Conservation (phyloP, 495 filamentous ascomycete genomes). For the Aspergillus haitiensis region DNA sequence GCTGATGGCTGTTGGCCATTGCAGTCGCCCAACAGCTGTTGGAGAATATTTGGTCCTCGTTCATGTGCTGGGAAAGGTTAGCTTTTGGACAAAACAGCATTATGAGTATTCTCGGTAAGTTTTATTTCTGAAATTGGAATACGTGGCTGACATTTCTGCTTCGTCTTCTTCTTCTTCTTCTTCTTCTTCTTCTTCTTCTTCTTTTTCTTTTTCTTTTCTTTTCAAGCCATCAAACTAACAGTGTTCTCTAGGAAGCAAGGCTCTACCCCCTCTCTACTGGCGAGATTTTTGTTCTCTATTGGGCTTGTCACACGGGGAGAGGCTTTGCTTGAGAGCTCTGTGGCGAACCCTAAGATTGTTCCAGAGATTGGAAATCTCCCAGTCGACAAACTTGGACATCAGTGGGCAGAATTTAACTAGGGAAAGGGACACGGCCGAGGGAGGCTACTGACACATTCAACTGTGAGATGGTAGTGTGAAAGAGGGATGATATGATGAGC, state of each 20-base stretch:
- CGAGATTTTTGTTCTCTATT: neutral
- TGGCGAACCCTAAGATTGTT: neutral
- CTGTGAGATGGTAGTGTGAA: too few relatives aligned
- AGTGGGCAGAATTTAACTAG: neutral
- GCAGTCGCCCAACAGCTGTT: neutral
- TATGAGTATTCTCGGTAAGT: conserved; percentile 7
- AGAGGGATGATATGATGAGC: too few relatives aligned
- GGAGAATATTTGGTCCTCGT: conserved; percentile 5
- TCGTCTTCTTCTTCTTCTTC: neutral
- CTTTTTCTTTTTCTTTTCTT: neutral
- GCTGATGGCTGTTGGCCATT: conserved; percentile 15
- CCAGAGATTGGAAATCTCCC: conserved; percentile 16
- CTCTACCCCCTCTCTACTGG: neutral
- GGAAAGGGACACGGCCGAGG: too few relatives aligned
- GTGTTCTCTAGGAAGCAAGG: neutral
- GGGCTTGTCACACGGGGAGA: conserved; percentile 6
- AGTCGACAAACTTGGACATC: conserved; percentile 5
- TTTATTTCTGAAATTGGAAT: neutral
- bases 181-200: neutral
- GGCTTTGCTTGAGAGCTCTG: neutral
- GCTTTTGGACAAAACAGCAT: conserved; percentile 1
- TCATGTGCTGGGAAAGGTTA: conserved; percentile 12
- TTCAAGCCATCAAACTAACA: neutral
- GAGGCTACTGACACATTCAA: too few relatives aligned
- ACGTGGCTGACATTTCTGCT: too few relatives aligned